These are phyloP conservation scores for Huntiella decipiens DNA, from an alignment of 2,329 filamentous ascomycete species.

Conservation along the genomic window DNA sequence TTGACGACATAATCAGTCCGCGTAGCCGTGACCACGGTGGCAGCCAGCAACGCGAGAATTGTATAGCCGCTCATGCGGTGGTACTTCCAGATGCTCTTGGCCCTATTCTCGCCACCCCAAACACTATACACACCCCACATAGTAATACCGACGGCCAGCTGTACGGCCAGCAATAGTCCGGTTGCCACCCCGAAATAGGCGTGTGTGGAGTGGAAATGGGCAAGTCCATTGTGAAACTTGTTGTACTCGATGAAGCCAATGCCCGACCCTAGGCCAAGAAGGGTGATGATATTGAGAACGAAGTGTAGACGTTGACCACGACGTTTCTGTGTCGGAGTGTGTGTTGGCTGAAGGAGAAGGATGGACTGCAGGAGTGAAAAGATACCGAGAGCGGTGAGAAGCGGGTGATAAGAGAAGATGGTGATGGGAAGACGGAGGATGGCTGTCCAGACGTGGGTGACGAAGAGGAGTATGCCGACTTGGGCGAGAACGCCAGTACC, in stretches of 20 bases:
- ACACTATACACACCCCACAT: conserved; percentile 59
- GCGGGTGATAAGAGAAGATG: conserved; percentile 76
- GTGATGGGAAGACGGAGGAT: conserved; percentile 53
- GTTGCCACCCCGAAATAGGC: conserved; percentile 66
- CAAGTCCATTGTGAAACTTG: conserved; percentile 48
- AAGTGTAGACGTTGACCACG: conserved; percentile 44
- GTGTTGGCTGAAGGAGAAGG: conserved; percentile 73
- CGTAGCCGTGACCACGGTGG: conserved; percentile 56
- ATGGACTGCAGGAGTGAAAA: conserved; percentile 62
- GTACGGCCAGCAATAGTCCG: conserved; percentile 48
- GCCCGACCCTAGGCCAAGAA: conserved; percentile 43
- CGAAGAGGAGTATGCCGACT: conserved; percentile 55
- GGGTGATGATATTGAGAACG: conserved; percentile 45
- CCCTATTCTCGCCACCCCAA: conserved; percentile 61
- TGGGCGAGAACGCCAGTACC: conserved; percentile 71
- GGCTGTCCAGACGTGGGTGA: conserved; percentile 57
- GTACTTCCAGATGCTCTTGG: conserved; percentile 77
- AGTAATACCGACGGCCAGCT: conserved; percentile 63
- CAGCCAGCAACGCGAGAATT: conserved; percentile 49
- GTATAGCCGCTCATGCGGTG: conserved; percentile 64
- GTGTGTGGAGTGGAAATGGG: conserved; percentile 65
- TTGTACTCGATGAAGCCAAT: conserved; percentile 63
- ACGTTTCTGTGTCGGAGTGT: conserved; percentile 54
- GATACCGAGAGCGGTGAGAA: conserved; percentile 47
- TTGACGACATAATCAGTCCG: conserved; percentile 55